phyloP scores from a whole-genome alignment of 352 stramenopile species.

The Chrysophaeum taylorii region DNA sequence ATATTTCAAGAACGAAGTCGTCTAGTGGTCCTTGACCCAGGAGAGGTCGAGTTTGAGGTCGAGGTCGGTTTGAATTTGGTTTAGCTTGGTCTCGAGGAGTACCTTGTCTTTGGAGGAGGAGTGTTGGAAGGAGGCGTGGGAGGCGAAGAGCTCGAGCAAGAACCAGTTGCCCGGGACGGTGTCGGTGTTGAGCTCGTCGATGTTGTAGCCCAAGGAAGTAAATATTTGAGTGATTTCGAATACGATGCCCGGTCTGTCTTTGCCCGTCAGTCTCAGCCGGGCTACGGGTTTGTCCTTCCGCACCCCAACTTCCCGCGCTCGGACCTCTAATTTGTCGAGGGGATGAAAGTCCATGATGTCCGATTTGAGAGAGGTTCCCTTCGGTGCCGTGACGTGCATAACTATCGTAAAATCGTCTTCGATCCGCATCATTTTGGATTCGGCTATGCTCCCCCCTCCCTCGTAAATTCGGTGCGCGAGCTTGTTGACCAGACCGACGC shows the following conservation, averaged over 20 bases:
- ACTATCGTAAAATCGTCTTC: constrained; percentile 52
- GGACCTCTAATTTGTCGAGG: not conserved
- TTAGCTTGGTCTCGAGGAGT: not conserved
- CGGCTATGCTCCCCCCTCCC: constrained; percentile 46
- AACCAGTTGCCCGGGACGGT: not conserved
- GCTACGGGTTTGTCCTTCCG: not conserved
- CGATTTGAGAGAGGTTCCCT: too few species aligned
- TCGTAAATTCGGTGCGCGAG: constrained; percentile 38
- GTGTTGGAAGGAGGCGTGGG: too few species aligned
- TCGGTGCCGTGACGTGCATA: constrained; percentile 39
- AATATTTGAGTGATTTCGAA: not conserved
- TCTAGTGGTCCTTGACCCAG: too few species aligned
- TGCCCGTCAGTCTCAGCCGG: not conserved
- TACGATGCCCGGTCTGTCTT: not conserved
- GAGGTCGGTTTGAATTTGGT: not conserved
- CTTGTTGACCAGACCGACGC: constrained; percentile 38
- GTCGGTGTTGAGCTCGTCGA: not conserved
- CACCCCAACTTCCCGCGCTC: not conserved
- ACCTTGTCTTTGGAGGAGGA: not conserved
- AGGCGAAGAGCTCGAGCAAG: not conserved
- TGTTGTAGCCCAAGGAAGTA: not conserved
- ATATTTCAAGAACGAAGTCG: too few species aligned
- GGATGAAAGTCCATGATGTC: not conserved
- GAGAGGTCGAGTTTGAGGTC: not conserved
- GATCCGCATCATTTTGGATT: constrained; percentile 50